These are phyloP conservation scores for Boletellus sp. DNA, from an alignment of 768 basidiomycete genomes.

Conservation along the genomic window DNA sequence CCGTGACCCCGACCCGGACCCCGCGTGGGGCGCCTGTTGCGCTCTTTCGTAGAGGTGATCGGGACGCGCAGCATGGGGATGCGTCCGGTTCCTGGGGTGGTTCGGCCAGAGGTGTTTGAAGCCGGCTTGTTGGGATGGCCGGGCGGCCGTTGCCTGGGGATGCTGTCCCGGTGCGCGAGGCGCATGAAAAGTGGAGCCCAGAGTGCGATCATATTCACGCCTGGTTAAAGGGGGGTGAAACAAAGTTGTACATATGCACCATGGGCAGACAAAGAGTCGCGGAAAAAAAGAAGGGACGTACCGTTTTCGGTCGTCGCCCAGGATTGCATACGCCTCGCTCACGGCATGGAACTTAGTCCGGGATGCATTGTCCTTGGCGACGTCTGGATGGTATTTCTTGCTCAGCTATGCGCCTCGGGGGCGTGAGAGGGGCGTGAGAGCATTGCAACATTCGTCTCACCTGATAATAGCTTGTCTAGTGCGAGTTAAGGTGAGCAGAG, in stretches of 20 bases:
- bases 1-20: slow-evolving; percentile 1
- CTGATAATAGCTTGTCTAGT: slow-evolving; percentile 31
- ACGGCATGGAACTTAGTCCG: slow-evolving; percentile 41
- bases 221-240: slow-evolving; percentile 9
- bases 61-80: slow-evolving; percentile 7
- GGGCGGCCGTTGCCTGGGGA: slow-evolving; percentile 29
- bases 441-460: slow-evolving; percentile 5
- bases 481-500: not conserved
- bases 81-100: slow-evolving; percentile 21
- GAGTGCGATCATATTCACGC: slow-evolving; percentile 31
- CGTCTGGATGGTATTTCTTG: slow-evolving; percentile 47
- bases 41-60: slow-evolving; percentile 9
- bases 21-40: slow-evolving; percentile 1
- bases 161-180: slow-evolving; percentile 15
- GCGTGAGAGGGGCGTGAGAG: not conserved
- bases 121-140: slow-evolving; percentile 23
- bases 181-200: slow-evolving; percentile 11
- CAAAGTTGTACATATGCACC: not conserved
- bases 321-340: slow-evolving; percentile 45
- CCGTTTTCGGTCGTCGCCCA: slow-evolving; percentile 46
- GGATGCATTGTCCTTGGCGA: slow-evolving; percentile 36
- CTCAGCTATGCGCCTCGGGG: slow-evolving; percentile 34
- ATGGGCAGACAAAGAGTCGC: not conserved
- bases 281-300: slow-evolving; percentile 9
- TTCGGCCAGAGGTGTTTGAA: slow-evolving; percentile 26